Percentiles rank a stretch among this genome's conserved stretches.
These are phyloP conservation scores for Sextonia rubra DNA, from an alignment of 164 flowering plant species.

Conservation along the genomic window DNA sequence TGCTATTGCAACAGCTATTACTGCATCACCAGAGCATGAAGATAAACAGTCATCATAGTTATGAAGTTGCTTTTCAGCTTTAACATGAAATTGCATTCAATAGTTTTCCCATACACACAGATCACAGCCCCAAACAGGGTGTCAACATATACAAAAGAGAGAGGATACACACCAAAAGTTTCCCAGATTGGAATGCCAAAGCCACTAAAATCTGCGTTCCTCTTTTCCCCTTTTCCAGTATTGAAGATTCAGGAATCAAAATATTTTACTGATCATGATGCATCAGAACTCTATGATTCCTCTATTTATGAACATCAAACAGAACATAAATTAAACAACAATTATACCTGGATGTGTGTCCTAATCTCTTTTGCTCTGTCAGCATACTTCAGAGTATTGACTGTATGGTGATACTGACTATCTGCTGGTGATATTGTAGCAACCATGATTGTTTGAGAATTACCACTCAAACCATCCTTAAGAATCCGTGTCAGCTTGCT, in stretches of 20 bases:
- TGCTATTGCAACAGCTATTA: too few relatives aligned
- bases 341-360: conserved; percentile 75
- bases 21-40: too few relatives aligned
- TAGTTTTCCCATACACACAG: too few relatives aligned
- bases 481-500: conserved; percentile 90
- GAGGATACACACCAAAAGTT: background rate
- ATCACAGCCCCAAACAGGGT: too few relatives aligned
- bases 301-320: background rate
- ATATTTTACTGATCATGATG: background rate
- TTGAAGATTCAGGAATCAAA: background rate
- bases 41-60: too few relatives aligned
- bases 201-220: background rate
- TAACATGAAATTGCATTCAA: too few relatives aligned
- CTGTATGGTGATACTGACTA: conserved; percentile 79
- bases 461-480: conserved; percentile 94
- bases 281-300: background rate
- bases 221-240: background rate
- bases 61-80: too few relatives aligned
- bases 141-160: too few relatives aligned
- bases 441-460: conserved; percentile 87
- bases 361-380: conserved; percentile 90
- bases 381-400: conserved; percentile 89
- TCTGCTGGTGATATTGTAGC: conserved; percentile 84
- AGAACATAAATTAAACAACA: too few relatives aligned
- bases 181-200: background rate